Conservation (phyloP, 2,329 filamentous ascomycete species). For the Cercospora brassicicola region DNA sequence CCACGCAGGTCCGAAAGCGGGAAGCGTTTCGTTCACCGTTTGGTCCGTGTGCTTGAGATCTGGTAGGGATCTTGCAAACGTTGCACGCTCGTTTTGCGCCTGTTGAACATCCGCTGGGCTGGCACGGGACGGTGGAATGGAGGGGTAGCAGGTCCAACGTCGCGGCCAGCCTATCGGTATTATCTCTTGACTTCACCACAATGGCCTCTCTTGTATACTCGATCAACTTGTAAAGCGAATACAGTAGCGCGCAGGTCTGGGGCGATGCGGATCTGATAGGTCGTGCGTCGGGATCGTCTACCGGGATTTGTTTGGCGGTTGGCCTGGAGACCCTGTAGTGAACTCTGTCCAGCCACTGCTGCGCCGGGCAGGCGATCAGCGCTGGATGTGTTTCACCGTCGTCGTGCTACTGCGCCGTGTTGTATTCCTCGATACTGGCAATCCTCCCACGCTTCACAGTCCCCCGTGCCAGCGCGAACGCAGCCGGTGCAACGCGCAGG, state of each 20-base stretch:
- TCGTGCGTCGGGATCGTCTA: background rate
- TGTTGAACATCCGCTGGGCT: background rate
- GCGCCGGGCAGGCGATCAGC: background rate
- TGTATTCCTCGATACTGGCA: background rate
- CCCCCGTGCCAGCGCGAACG: background rate
- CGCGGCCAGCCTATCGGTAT: conserved; percentile 5
- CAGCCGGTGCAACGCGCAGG: background rate
- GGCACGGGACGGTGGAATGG: conserved; percentile 4
- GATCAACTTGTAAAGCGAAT: background rate
- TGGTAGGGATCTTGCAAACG: background rate
- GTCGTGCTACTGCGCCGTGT: background rate
- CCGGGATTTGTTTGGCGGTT: background rate
- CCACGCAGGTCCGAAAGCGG: background rate
- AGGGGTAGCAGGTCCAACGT: conserved; percentile 6
- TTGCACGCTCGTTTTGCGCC: background rate
- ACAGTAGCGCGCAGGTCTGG: background rate
- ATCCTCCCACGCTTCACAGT: background rate
- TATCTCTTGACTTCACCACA: background rate
- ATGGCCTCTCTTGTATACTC: background rate
- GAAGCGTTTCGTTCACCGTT: conserved; percentile 8
- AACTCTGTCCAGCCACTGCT: conserved; percentile 9
- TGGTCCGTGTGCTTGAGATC: background rate
- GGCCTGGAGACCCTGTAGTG: conserved; percentile 4
- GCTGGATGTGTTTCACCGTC: conserved; percentile 1
- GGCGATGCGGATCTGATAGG: background rate